Evolutionary conservation across 2,329 filamentous ascomycete species (phyloP).

Genomic region (Emericellopsis cladophorae): DNA sequence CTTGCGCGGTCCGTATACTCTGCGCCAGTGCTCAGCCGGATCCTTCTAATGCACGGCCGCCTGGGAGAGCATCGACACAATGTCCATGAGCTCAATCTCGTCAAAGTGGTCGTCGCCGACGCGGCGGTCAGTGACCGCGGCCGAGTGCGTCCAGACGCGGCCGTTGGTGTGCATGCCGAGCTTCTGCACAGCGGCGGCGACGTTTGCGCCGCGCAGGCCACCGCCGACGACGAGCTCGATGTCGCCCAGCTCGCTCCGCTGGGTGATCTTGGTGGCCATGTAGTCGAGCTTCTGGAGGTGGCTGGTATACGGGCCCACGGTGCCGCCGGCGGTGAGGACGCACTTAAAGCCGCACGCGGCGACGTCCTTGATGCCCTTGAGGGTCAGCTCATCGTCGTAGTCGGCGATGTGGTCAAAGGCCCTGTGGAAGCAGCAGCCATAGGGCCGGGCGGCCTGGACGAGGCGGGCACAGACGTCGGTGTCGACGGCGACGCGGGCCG

Average conservation of each 20-base stretch:
- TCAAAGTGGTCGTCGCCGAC: not conserved
- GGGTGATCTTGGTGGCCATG: constrained; percentile 17
- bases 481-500: constrained; percentile 21
- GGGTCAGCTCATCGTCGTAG: constrained; percentile 5
- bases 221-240: constrained; percentile 40
- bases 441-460: constrained; percentile 25
- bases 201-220: constrained; percentile 31
- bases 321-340: constrained; percentile 40
- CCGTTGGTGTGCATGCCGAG: constrained; percentile 10
- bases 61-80: constrained; percentile 4
- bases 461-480: constrained; percentile 23
- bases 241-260: constrained; percentile 1
- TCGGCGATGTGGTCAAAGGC: constrained; percentile 37
- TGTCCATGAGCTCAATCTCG: constrained; percentile 9
- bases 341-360: constrained; percentile 31
- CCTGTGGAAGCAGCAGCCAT: constrained; percentile 39
- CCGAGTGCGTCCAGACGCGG: constrained; percentile 33
- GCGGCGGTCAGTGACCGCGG: constrained; percentile 17
- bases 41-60: constrained; percentile 13
- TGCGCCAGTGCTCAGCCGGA: constrained; percentile 13
- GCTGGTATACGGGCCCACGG: constrained; percentile 19
- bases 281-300: constrained; percentile 23
- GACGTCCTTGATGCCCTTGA: constrained; percentile 17
- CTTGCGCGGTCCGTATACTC: constrained; percentile 5
- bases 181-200: constrained; percentile 12